Conservation (phyloP, 176 grass and related monocot genomes). For the Phoenix roebelenii region DNA sequence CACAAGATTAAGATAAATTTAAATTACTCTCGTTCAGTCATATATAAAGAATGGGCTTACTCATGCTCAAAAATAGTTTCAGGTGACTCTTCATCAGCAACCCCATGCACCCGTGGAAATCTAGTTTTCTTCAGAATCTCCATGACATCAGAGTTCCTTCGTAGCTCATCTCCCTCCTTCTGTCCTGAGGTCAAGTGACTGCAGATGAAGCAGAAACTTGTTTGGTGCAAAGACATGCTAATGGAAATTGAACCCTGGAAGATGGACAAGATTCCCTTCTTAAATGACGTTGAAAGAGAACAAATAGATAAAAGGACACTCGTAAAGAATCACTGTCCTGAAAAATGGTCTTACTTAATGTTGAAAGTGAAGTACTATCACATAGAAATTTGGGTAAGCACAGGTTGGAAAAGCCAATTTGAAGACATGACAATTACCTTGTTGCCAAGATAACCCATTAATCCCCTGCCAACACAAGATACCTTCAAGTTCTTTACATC, state of each 20-base stretch:
- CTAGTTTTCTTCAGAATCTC: conserved; percentile 87
- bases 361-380: neutral
- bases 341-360: too few relatives aligned
- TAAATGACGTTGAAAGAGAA: too few relatives aligned
- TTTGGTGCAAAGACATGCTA: conserved; percentile 93
- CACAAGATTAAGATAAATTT: neutral
- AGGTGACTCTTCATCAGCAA: conserved; percentile 51
- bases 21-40: neutral
- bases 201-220: conserved; percentile 85
- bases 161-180: conserved; percentile 91
- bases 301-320: too few relatives aligned
- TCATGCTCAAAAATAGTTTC: conserved; percentile 91
- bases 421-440: conserved; percentile 45
- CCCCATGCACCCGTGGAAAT: conserved; percentile 50
- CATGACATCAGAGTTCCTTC: conserved; percentile 78
- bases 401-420: neutral
- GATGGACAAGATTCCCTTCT: neutral
- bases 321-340: too few relatives aligned
- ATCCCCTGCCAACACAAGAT: conserved; percentile 84
- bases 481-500: conserved; percentile 92
- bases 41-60: conserved; percentile 27
- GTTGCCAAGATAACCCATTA: conserved; percentile 99
- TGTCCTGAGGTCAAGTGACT: conserved; percentile 86
- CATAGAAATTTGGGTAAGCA: neutral
- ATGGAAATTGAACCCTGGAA: conserved; percentile 94